A percentile compares a stretch with the other conserved stretches of the same genome.
These are phyloP conservation scores for Vigna unguiculata DNA, from an alignment of 306 rosid species.

Conservation along the genomic window DNA sequence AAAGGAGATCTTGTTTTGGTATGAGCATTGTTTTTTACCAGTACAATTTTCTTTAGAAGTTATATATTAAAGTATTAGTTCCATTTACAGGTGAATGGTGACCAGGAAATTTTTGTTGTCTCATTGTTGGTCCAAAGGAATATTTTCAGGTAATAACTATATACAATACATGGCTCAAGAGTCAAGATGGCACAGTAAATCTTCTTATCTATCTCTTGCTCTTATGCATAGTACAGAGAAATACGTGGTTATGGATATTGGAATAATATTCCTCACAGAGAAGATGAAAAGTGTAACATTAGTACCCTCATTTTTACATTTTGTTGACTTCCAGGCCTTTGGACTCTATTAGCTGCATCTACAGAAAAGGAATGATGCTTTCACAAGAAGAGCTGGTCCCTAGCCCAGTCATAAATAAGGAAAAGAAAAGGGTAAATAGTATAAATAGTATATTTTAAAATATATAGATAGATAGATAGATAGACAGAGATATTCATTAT, in stretches of 20 bases:
- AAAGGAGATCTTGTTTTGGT: conserved; percentile 90
- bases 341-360: conserved; percentile 65
- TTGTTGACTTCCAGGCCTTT: conserved; percentile 56
- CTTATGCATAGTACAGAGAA: background rate
- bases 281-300: conserved; percentile 19
- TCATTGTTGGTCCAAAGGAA: conserved; percentile 67
- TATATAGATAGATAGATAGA: background rate
- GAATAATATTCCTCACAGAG: background rate
- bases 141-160: conserved; percentile 64
- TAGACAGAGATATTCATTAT: background rate
- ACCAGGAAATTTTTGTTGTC: conserved; percentile 74
- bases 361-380: conserved; percentile 59
- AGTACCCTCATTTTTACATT: conserved; percentile 23
- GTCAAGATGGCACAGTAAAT: background rate
- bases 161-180: conserved; percentile 7
- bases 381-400: conserved; percentile 61
- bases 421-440: conserved; percentile 77
- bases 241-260: background rate
- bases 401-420: conserved; percentile 57
- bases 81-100: conserved; percentile 74
- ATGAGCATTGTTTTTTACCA: conserved; percentile 41
- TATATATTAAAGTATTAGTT: conserved; percentile 32
- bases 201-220: conserved; percentile 20
- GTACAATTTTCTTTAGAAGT: conserved; percentile 4
- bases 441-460: background rate